A percentile compares a stretch with the other conserved stretches of the same genome.
These are phyloP conservation scores for Globisporangium ultimum DNA, from an alignment of 352 stramenopile species.

Conservation along the genomic window DNA sequence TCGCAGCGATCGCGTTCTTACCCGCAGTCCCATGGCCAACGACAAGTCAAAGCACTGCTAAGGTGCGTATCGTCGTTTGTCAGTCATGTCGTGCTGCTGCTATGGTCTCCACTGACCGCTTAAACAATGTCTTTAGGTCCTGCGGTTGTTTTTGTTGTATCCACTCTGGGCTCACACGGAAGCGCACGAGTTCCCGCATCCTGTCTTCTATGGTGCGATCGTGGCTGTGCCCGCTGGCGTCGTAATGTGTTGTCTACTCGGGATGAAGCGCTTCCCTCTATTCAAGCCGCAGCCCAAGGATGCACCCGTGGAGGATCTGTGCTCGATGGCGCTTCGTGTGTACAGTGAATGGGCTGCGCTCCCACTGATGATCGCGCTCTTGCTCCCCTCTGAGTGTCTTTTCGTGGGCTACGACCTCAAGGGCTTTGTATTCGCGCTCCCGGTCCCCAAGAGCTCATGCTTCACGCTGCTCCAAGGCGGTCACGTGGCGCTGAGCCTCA, in stretches of 20 bases:
- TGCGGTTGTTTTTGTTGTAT: constrained; percentile 40
- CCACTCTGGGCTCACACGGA: constrained; percentile 44
- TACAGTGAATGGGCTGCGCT: constrained; percentile 56
- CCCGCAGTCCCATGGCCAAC: constrained; percentile 49
- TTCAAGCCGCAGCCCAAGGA: constrained; percentile 59
- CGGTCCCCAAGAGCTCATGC: constrained; percentile 24
- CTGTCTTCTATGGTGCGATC: constrained; percentile 37
- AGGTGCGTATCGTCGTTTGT: constrained; percentile 21
- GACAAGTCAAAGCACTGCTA: constrained; percentile 22
- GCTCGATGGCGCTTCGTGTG: constrained; percentile 39
- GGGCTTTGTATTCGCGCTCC: constrained; percentile 16
- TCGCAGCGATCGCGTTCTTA: constrained; percentile 43
- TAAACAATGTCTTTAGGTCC: constrained; percentile 9
- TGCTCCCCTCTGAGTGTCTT: constrained; percentile 51
- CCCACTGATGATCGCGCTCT: constrained; percentile 42
- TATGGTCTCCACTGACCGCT: neutral
- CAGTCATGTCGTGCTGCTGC: neutral
- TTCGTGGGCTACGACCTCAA: constrained; percentile 39
- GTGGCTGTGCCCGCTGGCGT: constrained; percentile 36
- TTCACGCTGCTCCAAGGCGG: constrained; percentile 34
- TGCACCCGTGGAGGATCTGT: constrained; percentile 42
- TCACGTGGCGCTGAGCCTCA: constrained; percentile 23
- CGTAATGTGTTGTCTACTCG: constrained; percentile 26
- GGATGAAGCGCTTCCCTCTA: constrained; percentile 48
- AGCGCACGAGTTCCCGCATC: constrained; percentile 25